Evolutionary conservation across 2,329 filamentous ascomycete species (phyloP).

Genomic region (Aspergillus pseudoterreus): DNA sequence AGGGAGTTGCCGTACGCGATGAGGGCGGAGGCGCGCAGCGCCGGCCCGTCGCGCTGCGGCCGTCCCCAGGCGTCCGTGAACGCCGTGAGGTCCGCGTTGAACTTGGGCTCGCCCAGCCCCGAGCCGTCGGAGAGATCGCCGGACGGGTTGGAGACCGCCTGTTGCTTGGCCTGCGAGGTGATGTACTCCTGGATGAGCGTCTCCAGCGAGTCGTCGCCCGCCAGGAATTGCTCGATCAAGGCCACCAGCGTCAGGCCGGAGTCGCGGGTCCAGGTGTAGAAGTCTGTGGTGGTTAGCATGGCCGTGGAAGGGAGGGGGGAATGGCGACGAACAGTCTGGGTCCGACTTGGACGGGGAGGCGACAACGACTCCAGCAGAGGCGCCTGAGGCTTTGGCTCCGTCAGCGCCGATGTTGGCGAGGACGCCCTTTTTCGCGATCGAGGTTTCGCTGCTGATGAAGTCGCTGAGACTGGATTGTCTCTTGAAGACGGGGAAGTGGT

Average conservation of each 20-base stretch:
- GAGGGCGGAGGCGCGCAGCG: conserved; percentile 68
- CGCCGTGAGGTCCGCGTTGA: conserved; percentile 58
- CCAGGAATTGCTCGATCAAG: conserved; percentile 63
- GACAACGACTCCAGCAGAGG: conserved; percentile 49
- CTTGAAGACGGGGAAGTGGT: neutral
- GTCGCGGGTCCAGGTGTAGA: conserved; percentile 73
- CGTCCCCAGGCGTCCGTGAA: conserved; percentile 67
- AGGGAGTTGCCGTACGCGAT: conserved; percentile 70
- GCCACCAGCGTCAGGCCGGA: conserved; percentile 65
- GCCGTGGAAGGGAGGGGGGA: neutral
- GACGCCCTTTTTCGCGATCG: conserved; percentile 9
- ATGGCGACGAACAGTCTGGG: conserved; percentile 43
- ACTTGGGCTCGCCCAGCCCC: conserved; percentile 69
- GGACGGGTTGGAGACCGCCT: conserved; percentile 65
- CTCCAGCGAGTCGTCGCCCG: conserved; percentile 57
- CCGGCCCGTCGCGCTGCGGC: conserved; percentile 73
- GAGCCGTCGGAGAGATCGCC: conserved; percentile 47
- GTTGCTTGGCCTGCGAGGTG: conserved; percentile 60
- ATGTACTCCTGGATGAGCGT: conserved; percentile 64
- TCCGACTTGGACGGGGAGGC: conserved; percentile 51
- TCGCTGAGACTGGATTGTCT: conserved; percentile 6
- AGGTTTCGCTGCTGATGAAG: conserved; percentile 9
- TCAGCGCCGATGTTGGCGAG: conserved; percentile 16
- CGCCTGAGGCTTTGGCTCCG: conserved; percentile 39
- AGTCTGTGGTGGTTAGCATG: conserved; percentile 50